Conservation (phyloP, 2,329 filamentous ascomycete species). For the Hymenotorrendiella dingleyae region DNA sequence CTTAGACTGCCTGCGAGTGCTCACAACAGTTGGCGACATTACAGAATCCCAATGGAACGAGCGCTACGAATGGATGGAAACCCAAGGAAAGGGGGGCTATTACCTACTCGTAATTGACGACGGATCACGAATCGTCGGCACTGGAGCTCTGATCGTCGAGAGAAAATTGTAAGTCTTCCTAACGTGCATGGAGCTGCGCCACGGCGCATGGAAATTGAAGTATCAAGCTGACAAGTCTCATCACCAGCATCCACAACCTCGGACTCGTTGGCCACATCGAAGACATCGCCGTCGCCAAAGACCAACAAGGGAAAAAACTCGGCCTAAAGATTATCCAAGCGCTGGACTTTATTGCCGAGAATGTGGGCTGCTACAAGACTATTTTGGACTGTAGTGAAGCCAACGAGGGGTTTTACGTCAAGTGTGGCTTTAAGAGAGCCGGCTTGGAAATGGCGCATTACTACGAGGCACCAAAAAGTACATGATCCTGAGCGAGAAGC, state of each 20-base stretch:
- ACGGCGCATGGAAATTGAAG: background rate
- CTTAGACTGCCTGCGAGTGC: slow-evolving; percentile 79
- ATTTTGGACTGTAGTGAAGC: slow-evolving; percentile 94
- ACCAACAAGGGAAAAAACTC: slow-evolving; percentile 95
- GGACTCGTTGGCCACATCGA: slow-evolving; percentile 64
- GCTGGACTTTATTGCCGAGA: slow-evolving; percentile 77
- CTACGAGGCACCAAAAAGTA: slow-evolving; percentile 73
- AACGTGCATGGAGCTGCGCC: background rate
- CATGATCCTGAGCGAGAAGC: background rate
- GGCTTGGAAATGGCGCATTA: slow-evolving; percentile 98
- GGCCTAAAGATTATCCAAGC: slow-evolving; percentile 89
- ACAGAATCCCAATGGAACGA: slow-evolving; percentile 64
- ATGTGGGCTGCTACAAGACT: slow-evolving; percentile 92
- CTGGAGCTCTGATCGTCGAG: slow-evolving; percentile 84
- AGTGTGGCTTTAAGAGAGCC: slow-evolving; percentile 89
- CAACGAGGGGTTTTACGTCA: slow-evolving; percentile 97
- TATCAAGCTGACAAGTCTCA: background rate
- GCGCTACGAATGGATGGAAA: slow-evolving; percentile 54
- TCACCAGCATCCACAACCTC: slow-evolving; percentile 62
- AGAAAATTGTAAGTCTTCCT: slow-evolving; percentile 69
- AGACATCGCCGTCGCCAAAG: slow-evolving; percentile 70
- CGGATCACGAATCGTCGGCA: slow-evolving; percentile 63
- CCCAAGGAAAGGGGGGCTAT: slow-evolving; percentile 60
- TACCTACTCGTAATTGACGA: slow-evolving; percentile 77
- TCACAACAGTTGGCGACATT: slow-evolving; percentile 88